phyloP scores from a whole-genome alignment of 371 early-diverging fungal species.

The Rhizopus delemar region DNA sequence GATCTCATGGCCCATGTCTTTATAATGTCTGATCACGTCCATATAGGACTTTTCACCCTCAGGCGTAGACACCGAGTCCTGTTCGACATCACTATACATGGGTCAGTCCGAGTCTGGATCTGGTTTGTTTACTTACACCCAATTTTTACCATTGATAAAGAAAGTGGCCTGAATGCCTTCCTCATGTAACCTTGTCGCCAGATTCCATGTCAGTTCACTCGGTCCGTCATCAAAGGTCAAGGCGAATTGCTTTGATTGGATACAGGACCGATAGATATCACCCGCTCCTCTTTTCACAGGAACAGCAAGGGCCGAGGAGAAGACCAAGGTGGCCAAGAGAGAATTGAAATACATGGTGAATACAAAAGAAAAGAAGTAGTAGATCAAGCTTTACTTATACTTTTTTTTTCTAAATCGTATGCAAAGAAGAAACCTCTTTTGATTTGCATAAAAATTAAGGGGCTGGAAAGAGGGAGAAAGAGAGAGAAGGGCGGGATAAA shows the following conservation, averaged over 20 bases:
- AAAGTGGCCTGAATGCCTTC: constrained; percentile 54
- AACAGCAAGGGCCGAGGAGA: background rate
- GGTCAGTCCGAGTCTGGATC: background rate
- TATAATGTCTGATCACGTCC: constrained; percentile 25
- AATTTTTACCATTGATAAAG: constrained; percentile 59
- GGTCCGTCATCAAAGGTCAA: constrained; percentile 39
- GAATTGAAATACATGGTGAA: background rate
- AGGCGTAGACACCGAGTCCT: constrained; percentile 13
- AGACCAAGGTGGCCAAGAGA: background rate
- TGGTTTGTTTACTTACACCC: constrained; percentile 19
- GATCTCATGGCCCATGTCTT: constrained; percentile 26
- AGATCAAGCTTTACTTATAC: background rate
- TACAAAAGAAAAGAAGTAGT: background rate
- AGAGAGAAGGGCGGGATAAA: background rate
- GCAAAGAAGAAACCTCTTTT: no score
- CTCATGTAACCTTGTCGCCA: constrained; percentile 17
- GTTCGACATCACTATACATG: constrained; percentile 21
- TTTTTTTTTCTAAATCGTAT: background rate
- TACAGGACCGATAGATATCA: constrained; percentile 17
- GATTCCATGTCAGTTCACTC: constrained; percentile 18
- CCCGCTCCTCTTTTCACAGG: background rate
- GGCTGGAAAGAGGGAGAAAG: background rate
- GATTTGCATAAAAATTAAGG: background rate
- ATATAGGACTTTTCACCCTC: constrained; percentile 28
- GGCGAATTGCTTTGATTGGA: constrained; percentile 22